These are phyloP conservation scores for Epichloe elymi DNA, from an alignment of 2,329 filamentous ascomycete species.

Conservation along the genomic window DNA sequence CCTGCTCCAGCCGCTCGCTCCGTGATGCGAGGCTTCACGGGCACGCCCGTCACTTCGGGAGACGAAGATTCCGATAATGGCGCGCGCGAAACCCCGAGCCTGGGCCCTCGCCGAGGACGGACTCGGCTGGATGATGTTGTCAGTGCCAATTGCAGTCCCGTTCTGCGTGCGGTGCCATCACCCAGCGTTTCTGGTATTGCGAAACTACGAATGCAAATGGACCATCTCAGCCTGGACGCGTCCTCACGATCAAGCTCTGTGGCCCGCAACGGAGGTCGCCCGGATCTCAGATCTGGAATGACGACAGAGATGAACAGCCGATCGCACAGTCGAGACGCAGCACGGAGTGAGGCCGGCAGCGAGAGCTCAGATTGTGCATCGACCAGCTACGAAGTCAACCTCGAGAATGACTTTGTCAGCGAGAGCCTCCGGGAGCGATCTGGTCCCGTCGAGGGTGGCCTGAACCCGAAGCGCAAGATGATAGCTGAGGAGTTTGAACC, in stretches of 20 bases:
- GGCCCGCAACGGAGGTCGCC: slow-evolving; percentile 36
- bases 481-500: slow-evolving; percentile 80
- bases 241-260: slow-evolving; percentile 42
- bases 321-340: slow-evolving; percentile 41
- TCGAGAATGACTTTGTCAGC: slow-evolving; percentile 78
- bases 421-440: slow-evolving; percentile 38
- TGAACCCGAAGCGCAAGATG: slow-evolving; percentile 64
- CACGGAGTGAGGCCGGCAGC: slow-evolving; percentile 37
- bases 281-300: slow-evolving; percentile 17
- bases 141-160: slow-evolving; percentile 50
- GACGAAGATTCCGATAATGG: slow-evolving; percentile 45
- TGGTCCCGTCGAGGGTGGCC: slow-evolving; percentile 36
- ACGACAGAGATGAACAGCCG: slow-evolving; percentile 45
- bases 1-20: slow-evolving; percentile 36
- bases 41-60: slow-evolving; percentile 39
- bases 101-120: slow-evolving; percentile 26
- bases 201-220: slow-evolving; percentile 68
- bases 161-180: slow-evolving; percentile 37
- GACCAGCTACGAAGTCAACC: slow-evolving; percentile 72
- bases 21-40: slow-evolving; percentile 43
- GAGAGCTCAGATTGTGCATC: slow-evolving; percentile 52
- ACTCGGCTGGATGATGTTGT: slow-evolving; percentile 41
- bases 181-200: slow-evolving; percentile 61
- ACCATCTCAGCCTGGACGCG: slow-evolving; percentile 56
- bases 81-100: slow-evolving; percentile 23